These are phyloP conservation scores for Fragaria nilgerrensis DNA, from an alignment of 306 rosid species.

Conservation along the genomic window DNA sequence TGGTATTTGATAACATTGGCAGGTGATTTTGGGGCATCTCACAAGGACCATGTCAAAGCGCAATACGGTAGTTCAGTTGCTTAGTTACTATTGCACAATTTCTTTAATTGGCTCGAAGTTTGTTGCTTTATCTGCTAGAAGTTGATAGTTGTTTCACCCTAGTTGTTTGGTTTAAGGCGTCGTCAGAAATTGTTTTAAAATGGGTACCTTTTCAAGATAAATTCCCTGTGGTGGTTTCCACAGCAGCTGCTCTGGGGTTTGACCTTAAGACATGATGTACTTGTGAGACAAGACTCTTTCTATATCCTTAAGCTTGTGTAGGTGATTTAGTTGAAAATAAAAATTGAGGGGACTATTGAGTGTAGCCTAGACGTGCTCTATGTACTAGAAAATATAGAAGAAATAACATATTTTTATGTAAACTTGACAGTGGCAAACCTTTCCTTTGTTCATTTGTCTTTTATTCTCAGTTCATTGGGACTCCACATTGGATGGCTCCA, in stretches of 20 bases:
- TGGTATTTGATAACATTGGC: constrained; percentile 36
- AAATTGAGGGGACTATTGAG: background rate
- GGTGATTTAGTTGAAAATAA: background rate
- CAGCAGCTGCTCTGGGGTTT: background rate
- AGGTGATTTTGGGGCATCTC: constrained; percentile 99
- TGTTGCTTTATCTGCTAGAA: background rate
- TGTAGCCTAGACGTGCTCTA: background rate
- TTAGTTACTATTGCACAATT: background rate
- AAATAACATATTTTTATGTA: background rate
- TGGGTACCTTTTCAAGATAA: background rate
- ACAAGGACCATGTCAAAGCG: constrained; percentile 99
- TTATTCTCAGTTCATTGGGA: constrained; percentile 85
- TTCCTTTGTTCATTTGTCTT: constrained; percentile 31
- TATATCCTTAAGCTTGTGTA: background rate
- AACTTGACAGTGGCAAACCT: background rate
- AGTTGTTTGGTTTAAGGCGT: background rate
- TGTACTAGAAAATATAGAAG: too few relatives aligned
- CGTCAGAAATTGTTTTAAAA: background rate
- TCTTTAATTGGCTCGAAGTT: background rate
- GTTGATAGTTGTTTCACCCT: background rate
- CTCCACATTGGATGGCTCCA: too few relatives aligned
- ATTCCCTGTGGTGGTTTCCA: background rate
- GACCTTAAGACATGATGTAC: background rate
- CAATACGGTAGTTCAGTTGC: constrained; percentile 64
- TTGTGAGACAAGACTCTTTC: background rate